Evolutionary conservation across 441 rosid species (phyloP).

Genomic region (Capsella rubella): DNA sequence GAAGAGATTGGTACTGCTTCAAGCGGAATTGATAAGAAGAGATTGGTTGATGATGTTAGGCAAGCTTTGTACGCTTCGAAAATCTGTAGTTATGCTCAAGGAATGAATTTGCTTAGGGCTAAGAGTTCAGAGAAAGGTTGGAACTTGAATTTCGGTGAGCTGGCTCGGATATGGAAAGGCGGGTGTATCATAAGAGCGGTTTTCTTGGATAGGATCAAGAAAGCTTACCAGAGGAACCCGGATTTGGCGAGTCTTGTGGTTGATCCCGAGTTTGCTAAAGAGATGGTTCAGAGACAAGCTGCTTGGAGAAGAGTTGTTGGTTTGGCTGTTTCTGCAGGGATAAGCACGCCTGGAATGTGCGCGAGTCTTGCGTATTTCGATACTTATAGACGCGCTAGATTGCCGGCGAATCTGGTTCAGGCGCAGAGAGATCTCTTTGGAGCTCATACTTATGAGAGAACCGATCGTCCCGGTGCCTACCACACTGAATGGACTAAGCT

Average conservation of each 20-base stretch:
- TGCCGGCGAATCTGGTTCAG: constrained; percentile 93
- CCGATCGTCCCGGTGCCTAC: constrained; percentile 75
- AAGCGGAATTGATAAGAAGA: constrained; percentile 73
- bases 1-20: constrained; percentile 60
- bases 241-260: constrained; percentile 85
- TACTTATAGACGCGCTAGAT: constrained; percentile 90
- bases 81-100: constrained; percentile 94
- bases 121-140: constrained; percentile 81
- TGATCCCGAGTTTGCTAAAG: constrained; percentile 92
- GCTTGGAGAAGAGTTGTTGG: constrained; percentile 99
- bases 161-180: constrained; percentile 98
- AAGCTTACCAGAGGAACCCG: constrained; percentile 90
- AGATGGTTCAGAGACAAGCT: constrained; percentile 97
- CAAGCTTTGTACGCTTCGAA: constrained; percentile 91
- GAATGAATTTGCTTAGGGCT: constrained; percentile 92
- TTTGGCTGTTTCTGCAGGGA: constrained; percentile 82
- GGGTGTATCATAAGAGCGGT: constrained; percentile 96
- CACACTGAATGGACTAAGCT: constrained; percentile 93
- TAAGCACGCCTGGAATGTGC: constrained; percentile 96
- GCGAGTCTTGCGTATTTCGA: constrained; percentile 94
- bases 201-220: constrained; percentile 93
- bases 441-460: constrained; percentile 94
- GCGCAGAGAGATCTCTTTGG: constrained; percentile 98
- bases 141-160: constrained; percentile 82
- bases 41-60: constrained; percentile 93